Conservation (phyloP, 805 yeast genomes). For the Nakazawaea peltata region DNA sequence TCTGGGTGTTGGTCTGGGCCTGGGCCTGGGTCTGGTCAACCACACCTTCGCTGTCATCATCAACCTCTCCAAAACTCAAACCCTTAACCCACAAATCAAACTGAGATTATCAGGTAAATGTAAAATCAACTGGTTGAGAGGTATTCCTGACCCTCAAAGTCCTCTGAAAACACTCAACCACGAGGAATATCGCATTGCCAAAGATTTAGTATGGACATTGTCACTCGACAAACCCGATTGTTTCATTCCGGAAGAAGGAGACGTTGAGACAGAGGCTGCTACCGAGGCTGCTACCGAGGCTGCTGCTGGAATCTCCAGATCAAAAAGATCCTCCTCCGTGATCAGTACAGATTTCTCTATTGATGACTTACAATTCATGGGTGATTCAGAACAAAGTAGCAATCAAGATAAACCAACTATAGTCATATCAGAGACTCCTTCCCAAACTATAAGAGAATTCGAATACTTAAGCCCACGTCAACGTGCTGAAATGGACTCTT, state of each 20-base stretch:
- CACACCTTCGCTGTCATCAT: slow-evolving; percentile 46
- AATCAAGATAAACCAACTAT: too few relatives aligned
- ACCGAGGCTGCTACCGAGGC: slow-evolving; percentile 6
- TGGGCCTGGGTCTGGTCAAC: slow-evolving; percentile 19
- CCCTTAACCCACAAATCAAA: slow-evolving; percentile 26
- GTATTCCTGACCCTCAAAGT: slow-evolving; percentile 31
- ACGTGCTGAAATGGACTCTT: too few relatives aligned
- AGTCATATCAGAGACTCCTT: too few relatives aligned
- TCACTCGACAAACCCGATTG: slow-evolving; percentile 30
- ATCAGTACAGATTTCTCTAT: too few relatives aligned
- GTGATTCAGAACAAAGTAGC: slow-evolving; percentile 7
- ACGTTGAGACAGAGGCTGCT: background rate
- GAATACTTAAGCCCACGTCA: too few relatives aligned
- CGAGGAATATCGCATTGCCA: slow-evolving; percentile 33
- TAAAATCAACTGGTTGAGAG: slow-evolving; percentile 33
- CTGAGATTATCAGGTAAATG: slow-evolving; percentile 37
- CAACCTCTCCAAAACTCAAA: slow-evolving; percentile 32
- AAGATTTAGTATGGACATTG: slow-evolving; percentile 34
- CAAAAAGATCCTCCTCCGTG: too few relatives aligned
- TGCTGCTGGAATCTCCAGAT: background rate
- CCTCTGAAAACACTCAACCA: slow-evolving; percentile 31
- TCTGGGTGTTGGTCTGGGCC: too few relatives aligned
- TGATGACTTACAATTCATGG: slow-evolving; percentile 8
- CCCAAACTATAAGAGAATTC: too few relatives aligned
- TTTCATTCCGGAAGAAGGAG: slow-evolving; percentile 22